Evolutionary conservation across 345 rosid genomes (phyloP), one percentile per base, ranked within the genome.

Genomic region (Camelina neglecta): DNA sequence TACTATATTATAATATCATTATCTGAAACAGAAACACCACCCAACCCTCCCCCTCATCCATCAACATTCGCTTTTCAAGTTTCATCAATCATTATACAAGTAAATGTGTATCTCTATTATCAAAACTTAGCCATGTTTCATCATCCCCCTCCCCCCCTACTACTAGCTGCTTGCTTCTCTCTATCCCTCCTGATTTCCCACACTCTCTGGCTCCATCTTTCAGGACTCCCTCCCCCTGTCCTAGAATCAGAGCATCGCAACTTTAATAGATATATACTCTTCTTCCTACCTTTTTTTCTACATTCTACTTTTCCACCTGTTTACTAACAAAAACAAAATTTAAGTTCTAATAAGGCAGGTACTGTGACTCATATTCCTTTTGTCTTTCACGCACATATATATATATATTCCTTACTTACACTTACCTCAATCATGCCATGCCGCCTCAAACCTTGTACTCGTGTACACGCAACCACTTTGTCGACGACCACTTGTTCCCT

Each of bases 401-500:
- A 21, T 21, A 21, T 21, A 45, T 5, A 65, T 47, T 55, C 35
- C 59, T 66, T 54, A 50, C 47, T 66, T 48, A 48, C 47, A 49
- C 70, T 59, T 63, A 45, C 68, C 80, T 71, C 61, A 15, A 57
- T 29, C 60, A 29, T 41, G 5, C 23, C 23, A 21, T 21, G 26
- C 26, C 26, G 26, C 54, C 63, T 90, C 70, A 92, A 76, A 56
- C 82, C 74, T 77, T 83, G 78, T 89, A 92, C 80, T 94, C 95
- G 9, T 83, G 86, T 51, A 94, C 86, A 24, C 93, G 96, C 75
- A 94, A 69, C 97, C 98, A 94, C 72, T 94, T 94, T 50, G 98
- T 94, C 5, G 97, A 88, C 67, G 98, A 94, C 98, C 98, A 94
- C 77, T 94, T 92, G 80, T 92, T 90, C 75, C 98, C 98, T 79